Conservation (phyloP, 2,329 filamentous ascomycete genomes). For the Elsinoe australis region DNA sequence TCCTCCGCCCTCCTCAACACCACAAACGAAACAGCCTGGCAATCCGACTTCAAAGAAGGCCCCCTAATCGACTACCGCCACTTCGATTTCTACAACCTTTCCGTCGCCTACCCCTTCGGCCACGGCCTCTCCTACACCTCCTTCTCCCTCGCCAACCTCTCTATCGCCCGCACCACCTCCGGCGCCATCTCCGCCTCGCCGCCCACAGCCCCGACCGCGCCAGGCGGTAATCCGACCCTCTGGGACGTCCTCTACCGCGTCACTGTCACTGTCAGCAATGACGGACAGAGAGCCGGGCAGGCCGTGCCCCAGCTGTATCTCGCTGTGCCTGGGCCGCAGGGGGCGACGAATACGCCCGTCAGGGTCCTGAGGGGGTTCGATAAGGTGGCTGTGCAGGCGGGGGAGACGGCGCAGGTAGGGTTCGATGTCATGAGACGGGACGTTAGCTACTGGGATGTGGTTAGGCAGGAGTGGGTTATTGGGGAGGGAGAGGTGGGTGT, state of each 20-base stretch:
- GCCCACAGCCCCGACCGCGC: slow-evolving; percentile 40
- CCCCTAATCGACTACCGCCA: slow-evolving; percentile 49
- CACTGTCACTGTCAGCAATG: slow-evolving; percentile 61
- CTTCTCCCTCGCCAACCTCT: slow-evolving; percentile 40
- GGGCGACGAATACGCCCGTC: slow-evolving; percentile 53
- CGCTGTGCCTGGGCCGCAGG: slow-evolving; percentile 41
- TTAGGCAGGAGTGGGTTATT: slow-evolving; percentile 33
- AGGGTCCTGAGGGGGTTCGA: slow-evolving; percentile 38
- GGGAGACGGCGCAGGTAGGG: slow-evolving; percentile 23
- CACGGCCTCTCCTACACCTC: slow-evolving; percentile 33
- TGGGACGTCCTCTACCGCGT: slow-evolving; percentile 62
- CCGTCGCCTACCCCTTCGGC: slow-evolving; percentile 31
- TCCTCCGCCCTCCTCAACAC: slow-evolving; percentile 29
- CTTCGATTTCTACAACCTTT: slow-evolving; percentile 38
- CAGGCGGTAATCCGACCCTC: slow-evolving; percentile 53
- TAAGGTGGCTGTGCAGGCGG: slow-evolving; percentile 31
- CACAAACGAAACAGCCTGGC: slow-evolving; percentile 35
- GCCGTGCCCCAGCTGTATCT: slow-evolving; percentile 52
- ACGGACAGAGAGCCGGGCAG: slow-evolving; percentile 39
- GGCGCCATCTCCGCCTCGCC: slow-evolving; percentile 42
- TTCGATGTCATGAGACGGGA: slow-evolving; percentile 35
- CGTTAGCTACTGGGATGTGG: slow-evolving; percentile 36
- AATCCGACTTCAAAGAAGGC: slow-evolving; percentile 46
- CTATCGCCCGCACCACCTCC: slow-evolving; percentile 33
- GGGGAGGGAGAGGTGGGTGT: slow-evolving; percentile 21